Evolutionary conservation across 2,329 filamentous ascomycete genomes (phyloP).

Genomic region (Apiospora phragmitis): DNA sequence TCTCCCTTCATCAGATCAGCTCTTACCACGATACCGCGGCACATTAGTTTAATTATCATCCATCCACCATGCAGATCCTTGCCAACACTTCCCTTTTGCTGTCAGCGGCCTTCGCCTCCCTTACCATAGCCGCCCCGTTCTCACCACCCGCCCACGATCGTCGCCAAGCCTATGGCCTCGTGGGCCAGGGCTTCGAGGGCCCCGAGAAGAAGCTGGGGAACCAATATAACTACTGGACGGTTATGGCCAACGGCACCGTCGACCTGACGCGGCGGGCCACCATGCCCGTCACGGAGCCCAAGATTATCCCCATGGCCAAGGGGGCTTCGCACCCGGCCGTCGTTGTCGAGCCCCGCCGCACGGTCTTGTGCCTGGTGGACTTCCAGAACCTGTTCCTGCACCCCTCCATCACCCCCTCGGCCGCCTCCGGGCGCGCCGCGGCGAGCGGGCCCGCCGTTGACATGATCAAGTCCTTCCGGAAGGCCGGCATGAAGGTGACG

Average conservation of each 20-base stretch:
- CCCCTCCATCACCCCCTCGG: neutral
- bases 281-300: neutral
- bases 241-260: neutral
- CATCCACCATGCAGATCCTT: neutral
- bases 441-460: neutral
- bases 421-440: neutral
- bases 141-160: neutral
- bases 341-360: neutral
- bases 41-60: too few relatives aligned
- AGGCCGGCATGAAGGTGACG: conserved; percentile 27
- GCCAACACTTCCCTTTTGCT: neutral
- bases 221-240: neutral
- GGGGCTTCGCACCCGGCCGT: neutral
- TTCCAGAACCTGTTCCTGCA: neutral
- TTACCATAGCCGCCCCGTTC: neutral
- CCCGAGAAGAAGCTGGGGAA: neutral
- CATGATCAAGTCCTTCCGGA: neutral
- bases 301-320: neutral
- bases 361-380: neutral
- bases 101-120: neutral
- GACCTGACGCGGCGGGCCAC: neutral
- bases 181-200: neutral
- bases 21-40: neutral
- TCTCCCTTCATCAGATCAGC: neutral
- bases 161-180: neutral